Evolutionary conservation across 2,329 filamentous ascomycete genomes (phyloP).

Genomic region (Ophiognomonia clavigignenti-juglandacearum): DNA sequence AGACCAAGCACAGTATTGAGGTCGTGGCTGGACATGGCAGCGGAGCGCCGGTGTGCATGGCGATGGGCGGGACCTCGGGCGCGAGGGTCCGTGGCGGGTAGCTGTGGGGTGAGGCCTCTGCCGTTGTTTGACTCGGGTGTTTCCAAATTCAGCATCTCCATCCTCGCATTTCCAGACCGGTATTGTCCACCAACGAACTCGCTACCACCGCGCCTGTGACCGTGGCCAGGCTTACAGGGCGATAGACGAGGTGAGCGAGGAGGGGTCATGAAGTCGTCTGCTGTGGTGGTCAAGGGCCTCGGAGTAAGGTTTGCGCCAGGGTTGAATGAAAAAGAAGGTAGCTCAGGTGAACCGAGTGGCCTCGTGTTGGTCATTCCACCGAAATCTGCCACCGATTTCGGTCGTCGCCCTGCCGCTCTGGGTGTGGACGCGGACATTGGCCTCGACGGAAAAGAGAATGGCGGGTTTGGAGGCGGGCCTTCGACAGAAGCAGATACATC

Average conservation of each 20-base stretch:
- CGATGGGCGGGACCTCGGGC: conserved; percentile 62
- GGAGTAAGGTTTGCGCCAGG: conserved; percentile 22
- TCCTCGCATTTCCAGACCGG: conserved; percentile 47
- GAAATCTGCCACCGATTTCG: conserved; percentile 48
- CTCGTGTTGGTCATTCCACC: conserved; percentile 24
- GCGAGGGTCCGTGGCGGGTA: conserved; percentile 37
- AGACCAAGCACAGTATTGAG: conserved; percentile 32
- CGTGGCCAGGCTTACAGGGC: conserved; percentile 58
- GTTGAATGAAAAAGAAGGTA: conserved; percentile 45
- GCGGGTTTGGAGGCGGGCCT: conserved; percentile 54
- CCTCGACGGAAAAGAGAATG: conserved; percentile 57
- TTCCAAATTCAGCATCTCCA: conserved; percentile 62
- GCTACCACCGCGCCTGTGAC: conserved; percentile 76
- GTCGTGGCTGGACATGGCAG: conserved; percentile 79
- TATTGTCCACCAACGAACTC: conserved; percentile 79
- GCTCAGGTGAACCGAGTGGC: conserved; percentile 32
- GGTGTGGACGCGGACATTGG: conserved; percentile 43
- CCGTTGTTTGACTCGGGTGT: conserved; percentile 61
- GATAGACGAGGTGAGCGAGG: conserved; percentile 46
- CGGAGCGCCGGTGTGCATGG: conserved; percentile 66
- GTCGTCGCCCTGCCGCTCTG: conserved; percentile 44
- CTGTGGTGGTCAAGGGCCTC: conserved; percentile 16
- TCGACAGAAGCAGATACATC: conserved; percentile 31
- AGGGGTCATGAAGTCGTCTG: conserved; percentile 45
- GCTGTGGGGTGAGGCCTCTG: conserved; percentile 48